phyloP scores from a whole-genome alignment of 768 basidiomycete genomes.

The Pulveroboletus sp. region DNA sequence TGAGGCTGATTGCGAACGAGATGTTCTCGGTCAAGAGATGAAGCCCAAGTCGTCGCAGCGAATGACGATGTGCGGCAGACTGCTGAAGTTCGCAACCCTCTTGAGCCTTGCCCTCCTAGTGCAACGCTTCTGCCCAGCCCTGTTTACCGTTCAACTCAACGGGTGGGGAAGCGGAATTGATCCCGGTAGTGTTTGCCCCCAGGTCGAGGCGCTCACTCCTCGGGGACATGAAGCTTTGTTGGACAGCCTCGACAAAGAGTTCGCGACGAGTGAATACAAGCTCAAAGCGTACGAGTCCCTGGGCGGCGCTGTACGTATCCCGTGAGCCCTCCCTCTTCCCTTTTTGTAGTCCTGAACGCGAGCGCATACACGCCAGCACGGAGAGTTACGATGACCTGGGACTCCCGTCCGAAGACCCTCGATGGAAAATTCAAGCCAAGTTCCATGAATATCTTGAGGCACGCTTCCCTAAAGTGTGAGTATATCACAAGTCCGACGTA shows the following conservation, averaged over 20 bases:
- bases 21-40: background rate
- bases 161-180: background rate
- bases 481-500: background rate
- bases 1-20: conserved; percentile 16
- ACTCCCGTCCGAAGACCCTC: conserved; percentile 43
- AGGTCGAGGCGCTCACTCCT: conserved; percentile 17
- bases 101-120: conserved; percentile 10
- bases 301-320: conserved; percentile 35
- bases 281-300: conserved; percentile 31
- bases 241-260: conserved; percentile 23
- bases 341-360: background rate
- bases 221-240: conserved; percentile 16
- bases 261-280: conserved; percentile 25
- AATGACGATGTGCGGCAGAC: background rate
- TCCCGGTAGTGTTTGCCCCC: conserved; percentile 26
- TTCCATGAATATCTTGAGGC: conserved; percentile 27
- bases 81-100: conserved; percentile 1
- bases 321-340: conserved; percentile 13
- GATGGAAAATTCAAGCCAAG: conserved; percentile 32
- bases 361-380: conserved; percentile 36
- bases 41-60: background rate
- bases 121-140: conserved; percentile 3
- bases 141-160: background rate
- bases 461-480: conserved; percentile 61
- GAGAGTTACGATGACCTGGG: conserved; percentile 51